These are phyloP conservation scores for Colletotrichum higginsianum DNA, from an alignment of 2,329 filamentous ascomycete species.

Conservation along the genomic window DNA sequence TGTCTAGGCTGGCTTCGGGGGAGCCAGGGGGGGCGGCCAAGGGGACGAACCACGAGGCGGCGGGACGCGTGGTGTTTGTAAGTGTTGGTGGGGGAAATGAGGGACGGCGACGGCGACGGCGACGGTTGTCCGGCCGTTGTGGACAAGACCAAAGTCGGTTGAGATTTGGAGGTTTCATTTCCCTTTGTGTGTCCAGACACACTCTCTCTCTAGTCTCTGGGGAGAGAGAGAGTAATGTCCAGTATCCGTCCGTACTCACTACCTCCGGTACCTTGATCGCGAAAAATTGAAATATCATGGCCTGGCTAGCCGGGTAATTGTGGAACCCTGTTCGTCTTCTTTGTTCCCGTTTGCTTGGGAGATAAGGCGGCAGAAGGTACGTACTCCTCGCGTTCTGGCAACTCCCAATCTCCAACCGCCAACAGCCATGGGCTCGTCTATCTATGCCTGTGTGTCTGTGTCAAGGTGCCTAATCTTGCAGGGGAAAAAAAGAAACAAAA, in stretches of 20 bases:
- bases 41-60: conserved; percentile 19
- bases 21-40: neutral
- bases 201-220: too few relatives aligned
- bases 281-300: conserved; percentile 4
- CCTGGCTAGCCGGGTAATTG: conserved; percentile 31
- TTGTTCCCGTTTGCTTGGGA: conserved; percentile 1
- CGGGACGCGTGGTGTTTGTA: neutral
- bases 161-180: neutral
- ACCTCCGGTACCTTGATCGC: conserved; percentile 1
- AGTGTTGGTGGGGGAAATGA: neutral
- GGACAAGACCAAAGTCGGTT: neutral
- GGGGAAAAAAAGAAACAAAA: neutral
- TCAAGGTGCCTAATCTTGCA: conserved; percentile 17
- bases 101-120: neutral
- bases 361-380: conserved; percentile 11
- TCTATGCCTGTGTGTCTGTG: too few relatives aligned
- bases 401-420: neutral
- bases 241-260: too few relatives aligned
- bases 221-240: too few relatives aligned
- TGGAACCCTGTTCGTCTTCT: conserved; percentile 21
- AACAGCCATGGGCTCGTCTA: neutral
- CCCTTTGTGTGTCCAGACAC: too few relatives aligned
- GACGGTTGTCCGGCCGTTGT: neutral
- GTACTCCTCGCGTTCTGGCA: neutral
- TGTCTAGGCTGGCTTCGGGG: conserved; percentile 20